A percentile compares a stretch with the other conserved stretches of the same genome.
Evolutionary conservation across 2,329 filamentous ascomycete genomes (phyloP).

Genomic region (Chaetomium globosum): DNA sequence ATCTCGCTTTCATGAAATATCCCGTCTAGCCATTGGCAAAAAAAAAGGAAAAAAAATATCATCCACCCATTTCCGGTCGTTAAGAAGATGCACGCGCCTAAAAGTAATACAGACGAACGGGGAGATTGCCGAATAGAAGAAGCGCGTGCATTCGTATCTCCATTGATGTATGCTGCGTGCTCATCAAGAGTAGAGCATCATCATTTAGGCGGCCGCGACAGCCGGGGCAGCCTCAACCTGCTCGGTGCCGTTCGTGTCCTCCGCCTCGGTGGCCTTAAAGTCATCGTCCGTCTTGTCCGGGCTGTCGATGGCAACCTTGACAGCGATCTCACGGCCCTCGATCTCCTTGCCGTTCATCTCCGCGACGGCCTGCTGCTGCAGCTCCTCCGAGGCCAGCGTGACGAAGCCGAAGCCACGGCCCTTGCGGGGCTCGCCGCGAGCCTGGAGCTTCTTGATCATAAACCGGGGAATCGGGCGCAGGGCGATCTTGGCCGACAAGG

Average conservation of each 20-base stretch:
- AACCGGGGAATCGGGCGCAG: slow-evolving; percentile 97
- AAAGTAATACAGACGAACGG: slow-evolving; percentile 40
- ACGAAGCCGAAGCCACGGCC: slow-evolving; percentile 99
- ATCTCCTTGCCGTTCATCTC: slow-evolving; percentile 99
- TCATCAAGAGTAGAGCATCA: slow-evolving; percentile 32
- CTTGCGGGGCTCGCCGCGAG: slow-evolving; percentile 97
- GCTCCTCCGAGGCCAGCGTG: slow-evolving; percentile 89
- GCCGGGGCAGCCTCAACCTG: slow-evolving; percentile 31
- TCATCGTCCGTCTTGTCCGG: slow-evolving; percentile 95
- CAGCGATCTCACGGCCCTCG: slow-evolving; percentile 96
- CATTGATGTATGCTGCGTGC: slow-evolving; percentile 33
- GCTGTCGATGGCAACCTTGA: slow-evolving; percentile 99
- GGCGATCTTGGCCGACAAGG: slow-evolving; percentile 95
- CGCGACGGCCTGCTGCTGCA: slow-evolving; percentile 92
- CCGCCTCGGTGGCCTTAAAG: slow-evolving; percentile 57
- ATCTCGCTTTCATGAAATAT: slow-evolving; percentile 30
- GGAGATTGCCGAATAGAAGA: slow-evolving; percentile 35
- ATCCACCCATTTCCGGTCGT: slow-evolving; percentile 41
- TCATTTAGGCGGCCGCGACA: slow-evolving; percentile 38
- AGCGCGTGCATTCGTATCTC: slow-evolving; percentile 34
- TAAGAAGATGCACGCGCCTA: slow-evolving; percentile 41
- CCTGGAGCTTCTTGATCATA: slow-evolving; percentile 99
- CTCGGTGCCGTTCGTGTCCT: slow-evolving; percentile 46
- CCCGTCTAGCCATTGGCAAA: slow-evolving; percentile 29
- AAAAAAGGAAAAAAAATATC: slow-evolving; percentile 27